These are phyloP conservation scores for California macrophylla DNA, from an alignment of 441 rosid genomes.

Conservation along the genomic window DNA sequence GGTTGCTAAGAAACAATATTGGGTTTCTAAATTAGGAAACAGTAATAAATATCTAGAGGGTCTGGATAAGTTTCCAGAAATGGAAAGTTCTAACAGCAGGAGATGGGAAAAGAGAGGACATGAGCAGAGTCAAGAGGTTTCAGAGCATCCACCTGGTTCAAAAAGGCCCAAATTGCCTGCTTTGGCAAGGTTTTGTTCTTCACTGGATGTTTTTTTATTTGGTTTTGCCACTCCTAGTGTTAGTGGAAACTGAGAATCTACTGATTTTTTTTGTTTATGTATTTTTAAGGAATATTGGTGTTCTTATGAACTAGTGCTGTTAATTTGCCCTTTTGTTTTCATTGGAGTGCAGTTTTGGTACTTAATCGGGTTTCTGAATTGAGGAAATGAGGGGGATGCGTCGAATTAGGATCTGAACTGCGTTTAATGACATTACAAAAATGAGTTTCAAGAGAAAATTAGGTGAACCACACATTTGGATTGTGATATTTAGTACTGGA, in stretches of 20 bases:
- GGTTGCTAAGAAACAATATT: neutral
- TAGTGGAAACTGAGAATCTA: neutral
- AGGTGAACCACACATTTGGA: neutral
- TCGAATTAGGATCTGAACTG: conserved; percentile 6
- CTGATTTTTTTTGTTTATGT: neutral
- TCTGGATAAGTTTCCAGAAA: conserved; percentile 25
- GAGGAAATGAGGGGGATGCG: neutral
- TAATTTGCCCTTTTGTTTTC: neutral
- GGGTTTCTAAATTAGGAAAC: conserved; percentile 18
- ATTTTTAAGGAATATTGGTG: neutral
- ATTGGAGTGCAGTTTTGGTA: conserved; percentile 2
- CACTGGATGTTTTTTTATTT: neutral
- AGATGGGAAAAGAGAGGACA: conserved; percentile 41
- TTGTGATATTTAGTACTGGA: neutral
- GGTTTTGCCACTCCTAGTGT: neutral
- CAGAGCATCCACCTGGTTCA: conserved; percentile 34
- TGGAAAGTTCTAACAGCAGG: conserved; percentile 59
- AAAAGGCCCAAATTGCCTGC: conserved; percentile 75
- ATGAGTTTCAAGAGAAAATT: neutral
- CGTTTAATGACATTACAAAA: neutral
- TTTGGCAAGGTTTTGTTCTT: conserved; percentile 57
- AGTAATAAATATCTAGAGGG: conserved; percentile 4
- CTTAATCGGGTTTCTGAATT: neutral
- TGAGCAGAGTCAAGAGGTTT: conserved; percentile 51
- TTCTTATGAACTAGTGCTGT: neutral